Conservation (phyloP, 192 early-diverging fungal species). For the Coemansia sp. region DNA sequence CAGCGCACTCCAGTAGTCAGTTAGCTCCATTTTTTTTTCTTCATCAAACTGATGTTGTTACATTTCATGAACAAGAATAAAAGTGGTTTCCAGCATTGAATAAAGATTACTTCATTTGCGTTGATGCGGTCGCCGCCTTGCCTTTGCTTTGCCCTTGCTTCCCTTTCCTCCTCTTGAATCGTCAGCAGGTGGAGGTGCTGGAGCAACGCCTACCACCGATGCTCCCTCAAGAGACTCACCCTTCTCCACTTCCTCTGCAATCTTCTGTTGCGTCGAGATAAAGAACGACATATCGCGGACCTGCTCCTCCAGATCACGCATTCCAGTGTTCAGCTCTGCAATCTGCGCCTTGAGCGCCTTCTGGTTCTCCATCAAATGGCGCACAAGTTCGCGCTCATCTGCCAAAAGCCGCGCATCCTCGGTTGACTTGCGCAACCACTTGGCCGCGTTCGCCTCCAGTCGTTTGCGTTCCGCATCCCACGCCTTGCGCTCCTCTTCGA, state of each 20-base stretch:
- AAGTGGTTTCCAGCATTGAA: too few species aligned
- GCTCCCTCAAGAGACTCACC: constrained; percentile 20
- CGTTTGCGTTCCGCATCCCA: constrained; percentile 46
- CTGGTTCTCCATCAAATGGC: constrained; percentile 68
- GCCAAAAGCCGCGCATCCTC: constrained; percentile 76
- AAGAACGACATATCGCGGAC: constrained; percentile 91
- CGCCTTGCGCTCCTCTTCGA: constrained; percentile 58
- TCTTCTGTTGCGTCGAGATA: constrained; percentile 68
- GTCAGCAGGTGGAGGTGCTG: neutral
- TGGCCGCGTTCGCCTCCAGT: constrained; percentile 58
- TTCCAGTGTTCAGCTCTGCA: constrained; percentile 59
- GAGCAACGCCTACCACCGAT: constrained; percentile 22
- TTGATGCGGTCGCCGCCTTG: constrained; percentile 6
- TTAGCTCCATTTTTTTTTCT: neutral
- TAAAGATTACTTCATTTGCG: constrained; percentile 1
- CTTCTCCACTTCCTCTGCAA: constrained; percentile 41
- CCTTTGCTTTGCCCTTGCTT: neutral
- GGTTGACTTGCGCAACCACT: constrained; percentile 61
- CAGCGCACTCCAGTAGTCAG: neutral
- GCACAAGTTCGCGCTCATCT: constrained; percentile 45
- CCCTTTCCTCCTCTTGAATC: neutral
- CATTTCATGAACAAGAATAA: neutral
- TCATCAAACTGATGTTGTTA: too few species aligned
- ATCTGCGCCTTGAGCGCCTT: constrained; percentile 59
- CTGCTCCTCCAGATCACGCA: constrained; percentile 80